These are phyloP conservation scores for Pseudonitzschia delicatissima DNA, from an alignment of 108 stramenopile genomes.

Conservation along the genomic window DNA sequence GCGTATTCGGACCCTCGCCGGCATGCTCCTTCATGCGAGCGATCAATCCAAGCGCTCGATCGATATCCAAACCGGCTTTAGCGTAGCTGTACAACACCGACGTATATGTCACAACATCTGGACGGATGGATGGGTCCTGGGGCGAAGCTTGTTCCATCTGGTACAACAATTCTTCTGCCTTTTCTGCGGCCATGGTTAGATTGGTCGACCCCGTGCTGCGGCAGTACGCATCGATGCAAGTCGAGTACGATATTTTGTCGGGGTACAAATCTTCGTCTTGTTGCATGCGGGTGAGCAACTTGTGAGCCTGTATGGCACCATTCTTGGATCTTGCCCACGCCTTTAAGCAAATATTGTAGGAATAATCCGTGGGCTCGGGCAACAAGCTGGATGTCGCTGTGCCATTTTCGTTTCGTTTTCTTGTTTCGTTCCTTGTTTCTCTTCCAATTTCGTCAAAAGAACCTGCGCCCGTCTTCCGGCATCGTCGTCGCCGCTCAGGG, in stretches of 20 bases:
- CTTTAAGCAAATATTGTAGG: slow-evolving; percentile 50
- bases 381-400: not conserved
- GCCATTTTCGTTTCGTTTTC: not conserved
- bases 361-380: slow-evolving; percentile 23
- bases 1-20: slow-evolving; percentile 27
- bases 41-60: slow-evolving; percentile 15
- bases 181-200: slow-evolving; percentile 13
- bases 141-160: slow-evolving; percentile 34
- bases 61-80: slow-evolving; percentile 5
- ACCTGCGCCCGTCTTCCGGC: slow-evolving; percentile 48
- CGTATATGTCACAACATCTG: slow-evolving; percentile 40
- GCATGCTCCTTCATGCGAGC: slow-evolving; percentile 30
- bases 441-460: slow-evolving; percentile 53
- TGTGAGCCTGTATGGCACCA: slow-evolving; percentile 45
- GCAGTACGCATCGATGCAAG: slow-evolving; percentile 59
- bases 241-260: slow-evolving; percentile 55
- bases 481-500: slow-evolving; percentile 35
- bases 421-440: not conserved
- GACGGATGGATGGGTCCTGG: slow-evolving; percentile 31
- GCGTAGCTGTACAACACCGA: slow-evolving; percentile 29
- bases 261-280: slow-evolving; percentile 35
- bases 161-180: slow-evolving; percentile 24
- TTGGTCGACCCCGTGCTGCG: slow-evolving; percentile 6
- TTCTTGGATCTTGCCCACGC: slow-evolving; percentile 57
- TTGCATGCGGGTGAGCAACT: slow-evolving; percentile 50